Conservation (phyloP, 768 basidiomycete genomes). For the Boletus vermiculosoides region DNA sequence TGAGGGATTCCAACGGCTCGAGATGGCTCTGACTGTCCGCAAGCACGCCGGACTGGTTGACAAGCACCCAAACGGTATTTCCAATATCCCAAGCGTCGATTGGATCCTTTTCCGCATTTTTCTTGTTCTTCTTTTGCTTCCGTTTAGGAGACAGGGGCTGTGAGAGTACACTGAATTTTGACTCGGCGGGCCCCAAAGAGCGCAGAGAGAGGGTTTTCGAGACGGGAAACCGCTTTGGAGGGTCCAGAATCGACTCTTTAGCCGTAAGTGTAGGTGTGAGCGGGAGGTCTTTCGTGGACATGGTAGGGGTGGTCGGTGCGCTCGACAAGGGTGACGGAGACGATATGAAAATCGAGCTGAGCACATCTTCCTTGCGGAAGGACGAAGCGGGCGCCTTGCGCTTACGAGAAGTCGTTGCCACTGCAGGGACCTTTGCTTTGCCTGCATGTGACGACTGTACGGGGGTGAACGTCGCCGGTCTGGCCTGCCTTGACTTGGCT, state of each 20-base stretch:
- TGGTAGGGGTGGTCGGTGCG: conserved; percentile 17
- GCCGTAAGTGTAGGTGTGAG: conserved; percentile 10
- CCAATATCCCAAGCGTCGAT: conserved; percentile 31
- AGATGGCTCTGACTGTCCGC: conserved; percentile 32
- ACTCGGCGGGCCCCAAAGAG: conserved; percentile 2
- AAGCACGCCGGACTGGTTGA: conserved; percentile 41
- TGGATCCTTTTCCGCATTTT: not conserved
- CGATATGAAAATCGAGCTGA: conserved; percentile 7
- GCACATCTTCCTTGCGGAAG: conserved; percentile 10
- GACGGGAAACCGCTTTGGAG: conserved; percentile 4
- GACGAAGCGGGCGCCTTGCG: conserved; percentile 24
- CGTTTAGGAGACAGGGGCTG: conserved; percentile 22
- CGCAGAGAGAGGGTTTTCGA: conserved; percentile 17
- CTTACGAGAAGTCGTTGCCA: conserved; percentile 26
- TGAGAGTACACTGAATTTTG: conserved; percentile 14
- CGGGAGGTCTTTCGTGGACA: conserved; percentile 16
- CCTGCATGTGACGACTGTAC: conserved; percentile 11
- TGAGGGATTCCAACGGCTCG: conserved; percentile 16
- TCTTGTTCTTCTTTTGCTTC: conserved; percentile 20
- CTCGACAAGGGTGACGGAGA: conserved; percentile 31
- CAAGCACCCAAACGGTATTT: conserved; percentile 51
- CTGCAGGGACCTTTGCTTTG: conserved; percentile 9
- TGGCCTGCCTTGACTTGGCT: conserved; percentile 3
- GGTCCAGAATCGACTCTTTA: not conserved
- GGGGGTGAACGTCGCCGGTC: conserved; percentile 8